phyloP scores from a whole-genome alignment of 2,329 filamentous ascomycete species.

The Verruconis gallopava region DNA sequence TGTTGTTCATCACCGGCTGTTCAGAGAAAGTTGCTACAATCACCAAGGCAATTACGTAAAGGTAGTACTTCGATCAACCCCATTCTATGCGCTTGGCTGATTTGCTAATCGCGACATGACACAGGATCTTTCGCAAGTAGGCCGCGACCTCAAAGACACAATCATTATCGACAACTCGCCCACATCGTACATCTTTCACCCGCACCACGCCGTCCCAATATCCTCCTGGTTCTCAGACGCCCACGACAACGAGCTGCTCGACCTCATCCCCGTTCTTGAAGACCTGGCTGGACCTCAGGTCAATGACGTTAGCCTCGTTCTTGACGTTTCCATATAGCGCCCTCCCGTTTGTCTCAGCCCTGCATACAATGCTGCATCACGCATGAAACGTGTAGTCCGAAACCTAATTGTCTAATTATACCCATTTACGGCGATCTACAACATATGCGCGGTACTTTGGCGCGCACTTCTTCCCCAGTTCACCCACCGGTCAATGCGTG shows the following conservation, averaged over 20 bases:
- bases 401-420: background rate
- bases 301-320: constrained; percentile 89
- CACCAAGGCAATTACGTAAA: constrained; percentile 99
- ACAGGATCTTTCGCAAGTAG: constrained; percentile 89
- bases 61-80: too few species aligned
- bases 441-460: too few species aligned
- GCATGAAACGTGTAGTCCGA: background rate
- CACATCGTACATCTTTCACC: constrained; percentile 98
- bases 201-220: constrained; percentile 95
- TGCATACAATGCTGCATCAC: background rate
- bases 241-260: constrained; percentile 95
- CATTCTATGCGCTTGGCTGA: too few species aligned
- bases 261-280: constrained; percentile 95
- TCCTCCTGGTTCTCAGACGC: constrained; percentile 99
- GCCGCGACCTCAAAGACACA: constrained; percentile 87
- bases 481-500: too few species aligned
- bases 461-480: too few species aligned
- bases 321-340: constrained; percentile 56
- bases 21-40: constrained; percentile 98
- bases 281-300: constrained; percentile 83
- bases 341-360: background rate
- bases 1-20: constrained; percentile 88
- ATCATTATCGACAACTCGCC: constrained; percentile 99
- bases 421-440: background rate
- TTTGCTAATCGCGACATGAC: too few species aligned